A percentile compares a stretch with the other conserved stretches of the same genome.
phyloP scores from a whole-genome alignment of 768 basidiomycete genomes.

The Dendrothele bispora region DNA sequence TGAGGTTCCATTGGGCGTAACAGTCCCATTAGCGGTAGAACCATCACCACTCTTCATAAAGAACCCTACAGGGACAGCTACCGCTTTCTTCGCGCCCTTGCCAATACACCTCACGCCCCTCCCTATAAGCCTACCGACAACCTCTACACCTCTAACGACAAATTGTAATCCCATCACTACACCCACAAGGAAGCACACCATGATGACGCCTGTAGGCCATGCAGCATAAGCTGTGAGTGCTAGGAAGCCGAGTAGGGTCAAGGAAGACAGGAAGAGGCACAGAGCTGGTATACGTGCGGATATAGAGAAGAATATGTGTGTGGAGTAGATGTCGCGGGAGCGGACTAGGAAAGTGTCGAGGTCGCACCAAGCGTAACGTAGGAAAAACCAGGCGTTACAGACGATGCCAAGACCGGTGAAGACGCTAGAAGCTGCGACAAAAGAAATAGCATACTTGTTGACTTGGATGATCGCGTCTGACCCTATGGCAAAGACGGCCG shows the following conservation, averaged over 20 bases:
- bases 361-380: conserved; percentile 58
- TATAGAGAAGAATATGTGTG: conserved; percentile 69
- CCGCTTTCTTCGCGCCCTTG: neutral
- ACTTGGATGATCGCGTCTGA: conserved; percentile 52
- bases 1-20: no score
- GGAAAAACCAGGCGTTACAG: conserved; percentile 64
- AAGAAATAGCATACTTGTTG: conserved; percentile 42
- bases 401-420: conserved; percentile 66
- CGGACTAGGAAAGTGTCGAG: conserved; percentile 55
- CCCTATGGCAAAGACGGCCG: conserved; percentile 65
- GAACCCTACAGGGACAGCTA: no score
- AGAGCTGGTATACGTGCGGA: conserved; percentile 63
- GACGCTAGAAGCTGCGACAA: conserved; percentile 58
- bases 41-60: no score
- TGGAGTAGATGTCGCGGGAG: conserved; percentile 56
- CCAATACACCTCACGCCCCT: conserved; percentile 18
- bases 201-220: conserved; percentile 63
- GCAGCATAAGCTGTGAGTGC: conserved; percentile 59
- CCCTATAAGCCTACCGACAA: conserved; percentile 18
- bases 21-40: no score
- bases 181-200: conserved; percentile 58
- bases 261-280: conserved; percentile 55
- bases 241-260: conserved; percentile 62
- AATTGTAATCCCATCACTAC: conserved; percentile 65
- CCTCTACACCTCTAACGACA: conserved; percentile 17